phyloP scores from a whole-genome alignment of 108 stramenopile species.

The Skeletonema potamos region DNA sequence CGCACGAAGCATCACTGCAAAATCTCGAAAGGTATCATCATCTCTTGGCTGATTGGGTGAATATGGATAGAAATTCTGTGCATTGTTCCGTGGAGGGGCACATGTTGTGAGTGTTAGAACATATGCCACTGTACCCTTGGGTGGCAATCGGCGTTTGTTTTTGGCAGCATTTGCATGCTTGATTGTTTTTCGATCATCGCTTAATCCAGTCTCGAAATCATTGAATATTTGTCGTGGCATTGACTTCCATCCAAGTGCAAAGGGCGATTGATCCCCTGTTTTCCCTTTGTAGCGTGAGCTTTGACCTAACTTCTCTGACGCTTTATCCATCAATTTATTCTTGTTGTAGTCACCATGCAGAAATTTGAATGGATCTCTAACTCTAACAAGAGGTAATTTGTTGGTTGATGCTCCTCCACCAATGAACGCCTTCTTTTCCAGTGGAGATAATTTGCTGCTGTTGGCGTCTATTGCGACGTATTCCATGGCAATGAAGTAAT shows the following conservation, averaged over 20 bases:
- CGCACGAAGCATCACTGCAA: slow-evolving; percentile 57
- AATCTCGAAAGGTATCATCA: slow-evolving; percentile 37
- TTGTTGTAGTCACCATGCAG: slow-evolving; percentile 8
- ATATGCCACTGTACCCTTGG: slow-evolving; percentile 38
- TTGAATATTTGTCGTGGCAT: slow-evolving; percentile 42
- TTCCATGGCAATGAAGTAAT: slow-evolving; percentile 41
- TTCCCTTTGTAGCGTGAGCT: slow-evolving; percentile 3
- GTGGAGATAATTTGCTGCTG: not conserved
- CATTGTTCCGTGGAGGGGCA: not conserved
- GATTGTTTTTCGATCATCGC: slow-evolving; percentile 17
- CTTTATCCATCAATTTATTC: slow-evolving; percentile 12
- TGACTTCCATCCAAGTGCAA: slow-evolving; percentile 39
- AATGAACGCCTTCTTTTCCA: slow-evolving; percentile 2
- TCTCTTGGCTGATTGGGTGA: slow-evolving; percentile 27
- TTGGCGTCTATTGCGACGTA: not conserved
- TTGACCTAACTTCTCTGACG: slow-evolving; percentile 7
- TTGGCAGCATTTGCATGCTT: slow-evolving; percentile 3
- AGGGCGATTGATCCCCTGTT: slow-evolving; percentile 7
- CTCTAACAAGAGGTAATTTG: slow-evolving; percentile 17
- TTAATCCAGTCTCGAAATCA: slow-evolving; percentile 23
- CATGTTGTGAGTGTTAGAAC: slow-evolving; percentile 35
- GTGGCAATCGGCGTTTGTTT: slow-evolving; percentile 12
- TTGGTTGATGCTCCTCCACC: slow-evolving; percentile 30
- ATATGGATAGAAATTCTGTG: slow-evolving; percentile 7
- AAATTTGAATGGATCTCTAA: slow-evolving; percentile 17